Base-by-base conservation (phyloP, 441 rosid genomes). In the Jatropha podagrica region DNA sequence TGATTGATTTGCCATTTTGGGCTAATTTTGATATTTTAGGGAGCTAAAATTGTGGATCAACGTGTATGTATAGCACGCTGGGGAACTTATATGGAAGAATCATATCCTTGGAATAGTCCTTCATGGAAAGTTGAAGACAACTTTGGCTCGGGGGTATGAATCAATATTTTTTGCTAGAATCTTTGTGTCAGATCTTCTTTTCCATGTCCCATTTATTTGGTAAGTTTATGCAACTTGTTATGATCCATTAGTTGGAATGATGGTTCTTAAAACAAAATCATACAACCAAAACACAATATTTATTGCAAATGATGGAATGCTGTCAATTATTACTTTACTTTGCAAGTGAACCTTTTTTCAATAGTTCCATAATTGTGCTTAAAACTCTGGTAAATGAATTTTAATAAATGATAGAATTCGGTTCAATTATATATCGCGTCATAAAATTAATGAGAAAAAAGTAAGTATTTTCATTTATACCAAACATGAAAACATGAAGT, bases 1-100 rank as follows among this genome's bases (percentile, higher is more conserved):
- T 51, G 32, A 54, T 61, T 69, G 13, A 72, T 41, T 65, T n/a
- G 27, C 77, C 68, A 72, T 71, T 55, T 68, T 72, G 18, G 65
- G 15, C 58, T 64, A n/a, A 46, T 27, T 61, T 80, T 83, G 69
- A 68, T 69, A 7, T 81, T 82, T 75, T 86, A 95, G 97, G 98
- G 97, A 82, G 95, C 98, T 81, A 85, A 75, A 14, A 92, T 95
- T 81, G 86, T 81, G 32, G 97, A 95, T 82, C 96, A 86, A 79
- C 81, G 83, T 7, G 90, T 95, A 46, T 85, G 86, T 80, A 84
- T 95, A 76, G 77, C 88, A 13, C 84, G 67, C 27, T 91, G 91
- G 85, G 97, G 96, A 11, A 74, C 88, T 51, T 81, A 79, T 68
- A 66, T 76, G 56, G 89, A 82, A 71, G 94, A 88, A 77, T 81